A percentile compares a stretch with the other conserved stretches of the same genome.
These are phyloP conservation scores for Cryphonectria japonica DNA, from an alignment of 2,329 filamentous ascomycete species.

Conservation along the genomic window DNA sequence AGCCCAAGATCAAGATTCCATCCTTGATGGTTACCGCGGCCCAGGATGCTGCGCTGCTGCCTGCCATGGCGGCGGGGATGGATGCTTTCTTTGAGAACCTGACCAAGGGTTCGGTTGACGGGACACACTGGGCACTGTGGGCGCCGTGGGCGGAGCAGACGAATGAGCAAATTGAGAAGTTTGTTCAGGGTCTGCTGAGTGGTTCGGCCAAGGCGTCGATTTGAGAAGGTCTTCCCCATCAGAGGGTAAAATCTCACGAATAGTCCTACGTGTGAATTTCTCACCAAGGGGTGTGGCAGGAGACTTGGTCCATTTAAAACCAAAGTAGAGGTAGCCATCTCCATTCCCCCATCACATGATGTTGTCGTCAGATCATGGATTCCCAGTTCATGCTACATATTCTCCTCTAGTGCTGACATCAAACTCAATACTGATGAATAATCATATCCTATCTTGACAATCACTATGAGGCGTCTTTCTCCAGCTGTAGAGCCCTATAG, in stretches of 20 bases:
- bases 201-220: conserved; percentile 41
- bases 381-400: no score
- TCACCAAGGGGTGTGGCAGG: not conserved
- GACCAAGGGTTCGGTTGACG: conserved; percentile 66
- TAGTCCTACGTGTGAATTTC: not conserved
- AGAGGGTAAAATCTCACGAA: not conserved
- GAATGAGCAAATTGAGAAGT: conserved; percentile 70
- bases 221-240: conserved; percentile 31
- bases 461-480: not conserved
- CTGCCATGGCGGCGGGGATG: conserved; percentile 74
- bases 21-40: conserved; percentile 76
- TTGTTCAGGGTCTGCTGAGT: conserved; percentile 60
- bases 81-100: conserved; percentile 66
- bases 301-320: not conserved
- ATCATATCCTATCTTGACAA: not conserved
- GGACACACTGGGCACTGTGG: conserved; percentile 82
- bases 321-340: not conserved
- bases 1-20: conserved; percentile 60
- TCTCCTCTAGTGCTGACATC: not conserved
- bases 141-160: conserved; percentile 64
- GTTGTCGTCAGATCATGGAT: not conserved
- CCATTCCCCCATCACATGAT: not conserved
- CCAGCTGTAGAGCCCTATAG: not conserved
- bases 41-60: conserved; percentile 72
- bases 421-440: no score